phyloP scores from a whole-genome alignment of 768 basidiomycete species.

The Pisolithus orientalis region DNA sequence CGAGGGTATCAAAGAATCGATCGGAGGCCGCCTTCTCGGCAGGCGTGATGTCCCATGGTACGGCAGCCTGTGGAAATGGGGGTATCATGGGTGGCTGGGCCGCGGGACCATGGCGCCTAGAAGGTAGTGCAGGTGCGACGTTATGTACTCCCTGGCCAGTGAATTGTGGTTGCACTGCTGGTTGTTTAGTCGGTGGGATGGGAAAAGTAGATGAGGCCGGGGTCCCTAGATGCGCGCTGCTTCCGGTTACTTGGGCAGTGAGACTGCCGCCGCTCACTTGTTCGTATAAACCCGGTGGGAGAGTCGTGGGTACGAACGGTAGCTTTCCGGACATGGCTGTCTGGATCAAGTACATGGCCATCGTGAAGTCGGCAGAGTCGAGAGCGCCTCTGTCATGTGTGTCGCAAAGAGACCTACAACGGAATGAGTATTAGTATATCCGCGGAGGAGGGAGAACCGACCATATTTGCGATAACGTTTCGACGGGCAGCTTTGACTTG shows the following conservation, averaged over 20 bases:
- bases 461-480: constrained; percentile 93
- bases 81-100: constrained; percentile 19
- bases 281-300: constrained; percentile 85
- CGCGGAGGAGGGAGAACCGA: constrained; percentile 28
- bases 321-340: constrained; percentile 79
- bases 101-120: constrained; percentile 15
- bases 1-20: constrained; percentile 75
- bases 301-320: constrained; percentile 58
- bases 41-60: constrained; percentile 78
- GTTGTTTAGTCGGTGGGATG: constrained; percentile 48
- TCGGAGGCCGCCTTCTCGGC: constrained; percentile 76
- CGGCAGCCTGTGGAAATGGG: constrained; percentile 21
- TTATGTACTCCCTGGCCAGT: constrained; percentile 31
- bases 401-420: constrained; percentile 83
- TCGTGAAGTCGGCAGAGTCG: constrained; percentile 86
- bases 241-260: constrained; percentile 50
- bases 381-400: constrained; percentile 86
- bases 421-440: background rate
- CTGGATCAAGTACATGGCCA: constrained; percentile 96
- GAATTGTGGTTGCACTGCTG: constrained; percentile 51
- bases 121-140: constrained; percentile 18
- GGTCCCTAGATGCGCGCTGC: constrained; percentile 54
- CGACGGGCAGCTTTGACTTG: constrained; percentile 82
- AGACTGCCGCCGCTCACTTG: constrained; percentile 56
- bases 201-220: constrained; percentile 43